Evolutionary conservation across 2,329 filamentous ascomycete species (phyloP), one percentile per base, ranked within the genome.

Genomic region (Colletotrichum tamarilloi): DNA sequence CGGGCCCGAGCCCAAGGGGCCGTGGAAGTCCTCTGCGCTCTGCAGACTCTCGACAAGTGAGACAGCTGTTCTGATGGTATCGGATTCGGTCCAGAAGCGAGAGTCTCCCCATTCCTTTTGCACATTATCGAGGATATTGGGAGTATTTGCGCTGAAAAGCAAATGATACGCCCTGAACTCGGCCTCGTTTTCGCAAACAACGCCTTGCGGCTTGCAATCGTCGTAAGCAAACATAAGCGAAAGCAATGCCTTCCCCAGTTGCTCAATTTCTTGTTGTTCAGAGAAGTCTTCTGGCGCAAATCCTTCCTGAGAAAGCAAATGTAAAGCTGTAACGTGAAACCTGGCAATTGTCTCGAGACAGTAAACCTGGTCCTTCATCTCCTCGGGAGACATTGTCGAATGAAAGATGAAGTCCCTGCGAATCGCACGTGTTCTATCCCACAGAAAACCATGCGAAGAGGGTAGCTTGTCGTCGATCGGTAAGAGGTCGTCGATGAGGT

Each of bases 331-430:
- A 53, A 91, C 91, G 79, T 93, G 92, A 71, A 93, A 93, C 65
- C 92, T 87, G 14, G 90, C 87, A 69, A 93, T 92, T 28, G 88
- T 90, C 78, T 93, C 92, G 26, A 93, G 83, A 49, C 90, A 90
- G 77, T 92, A 91, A 11, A 93, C 85, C 75, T 92, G 87, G 24
- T 88, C 86, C 30, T 84, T 85, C 78, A 91, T 86, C 76, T 92
- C 91, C 2, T 89, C 85, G 2, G 85, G 79, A 3, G 84, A 87
- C 81, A 92, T 86, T 65, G 87, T 87, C 4, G 91, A 91, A 74
- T 93, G 91, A 72, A 93, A 92, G 22, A 90, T 90, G 76, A 93
- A 92, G 78, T 93, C 92, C 74, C 91, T 88, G 28, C 92, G 89
- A 69, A 93, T 90, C 9, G 91, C 91, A 70, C 92, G 85, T 26